phyloP scores from a whole-genome alignment of 2,329 filamentous ascomycete species.

The Trichoderma sp. region DNA sequence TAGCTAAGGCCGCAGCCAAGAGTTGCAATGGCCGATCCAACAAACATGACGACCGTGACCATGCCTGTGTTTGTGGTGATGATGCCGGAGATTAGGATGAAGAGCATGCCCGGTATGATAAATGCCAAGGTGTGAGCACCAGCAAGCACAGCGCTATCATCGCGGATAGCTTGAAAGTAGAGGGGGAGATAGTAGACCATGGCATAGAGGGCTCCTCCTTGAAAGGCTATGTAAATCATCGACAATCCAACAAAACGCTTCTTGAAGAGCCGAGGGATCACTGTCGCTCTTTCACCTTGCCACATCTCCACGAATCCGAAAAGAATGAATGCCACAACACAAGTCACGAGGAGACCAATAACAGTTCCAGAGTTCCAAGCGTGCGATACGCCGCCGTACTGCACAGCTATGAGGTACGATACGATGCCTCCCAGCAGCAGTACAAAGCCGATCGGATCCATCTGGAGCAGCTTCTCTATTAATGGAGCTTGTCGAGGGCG shows the following conservation, averaged over 20 bases:
- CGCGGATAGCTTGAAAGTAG: slow-evolving; percentile 44
- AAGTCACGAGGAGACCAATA: slow-evolving; percentile 45
- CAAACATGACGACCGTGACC: slow-evolving; percentile 45
- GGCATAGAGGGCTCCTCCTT: slow-evolving; percentile 44
- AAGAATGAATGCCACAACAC: slow-evolving; percentile 35
- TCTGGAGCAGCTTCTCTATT: slow-evolving; percentile 47
- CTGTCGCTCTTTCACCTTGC: slow-evolving; percentile 46
- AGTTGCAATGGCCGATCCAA: slow-evolving; percentile 37
- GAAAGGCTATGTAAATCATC: slow-evolving; percentile 44
- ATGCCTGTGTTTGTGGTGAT: slow-evolving; percentile 41
- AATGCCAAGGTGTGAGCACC: slow-evolving; percentile 48
- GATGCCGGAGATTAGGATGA: slow-evolving; percentile 33
- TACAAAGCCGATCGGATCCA: slow-evolving; percentile 39
- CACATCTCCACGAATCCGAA: slow-evolving; percentile 43
- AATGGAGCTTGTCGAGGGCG: slow-evolving; percentile 38
- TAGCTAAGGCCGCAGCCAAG: slow-evolving; percentile 48
- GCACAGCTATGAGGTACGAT: slow-evolving; percentile 52
- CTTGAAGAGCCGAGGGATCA: slow-evolving; percentile 42
- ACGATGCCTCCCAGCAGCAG: slow-evolving; percentile 41
- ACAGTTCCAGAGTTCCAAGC: slow-evolving; percentile 44
- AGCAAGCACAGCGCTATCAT: slow-evolving; percentile 39
- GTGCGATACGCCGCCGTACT: slow-evolving; percentile 48
- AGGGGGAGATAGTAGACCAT: slow-evolving; percentile 48
- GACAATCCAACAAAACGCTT: slow-evolving; percentile 40
- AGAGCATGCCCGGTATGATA: slow-evolving; percentile 34